phyloP scores from a whole-genome alignment of 176 grass and related monocot genomes.

The Coix lacrymajobi region DNA sequence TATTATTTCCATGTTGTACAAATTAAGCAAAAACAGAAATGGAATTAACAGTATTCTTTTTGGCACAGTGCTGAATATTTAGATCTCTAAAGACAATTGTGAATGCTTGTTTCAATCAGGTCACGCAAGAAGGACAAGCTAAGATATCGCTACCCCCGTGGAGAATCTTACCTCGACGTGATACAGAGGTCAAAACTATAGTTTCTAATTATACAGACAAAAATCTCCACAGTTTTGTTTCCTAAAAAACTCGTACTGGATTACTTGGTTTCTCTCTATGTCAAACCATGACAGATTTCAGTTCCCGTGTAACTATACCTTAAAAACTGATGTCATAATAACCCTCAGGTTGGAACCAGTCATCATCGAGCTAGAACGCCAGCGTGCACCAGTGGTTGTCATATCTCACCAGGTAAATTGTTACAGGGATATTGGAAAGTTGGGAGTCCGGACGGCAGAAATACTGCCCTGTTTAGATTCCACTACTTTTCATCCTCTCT shows the following conservation, averaged over 20 bases:
- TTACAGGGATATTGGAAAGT: background rate
- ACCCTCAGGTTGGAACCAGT: conserved; percentile 79
- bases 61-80: background rate
- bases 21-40: background rate
- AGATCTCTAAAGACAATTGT: background rate
- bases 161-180: conserved; percentile 97
- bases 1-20: background rate
- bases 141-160: conserved; percentile 93
- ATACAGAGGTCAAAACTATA: conserved; percentile 76
- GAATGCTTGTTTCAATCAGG: conserved; percentile 43
- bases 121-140: conserved; percentile 95
- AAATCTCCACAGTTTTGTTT: background rate
- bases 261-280: background rate
- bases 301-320: background rate
- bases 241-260: background rate
- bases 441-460: background rate
- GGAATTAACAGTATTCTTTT: background rate
- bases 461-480: too few relatives aligned
- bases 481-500: too few relatives aligned
- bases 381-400: conserved; percentile 92
- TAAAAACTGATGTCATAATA: conserved; percentile 3
- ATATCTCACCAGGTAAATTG: conserved; percentile 93
- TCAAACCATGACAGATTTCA: background rate
- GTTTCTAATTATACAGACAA: background rate
- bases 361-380: conserved; percentile 96